phyloP scores from a whole-genome alignment of 2,329 filamentous ascomycete species.

The Ceratocystis huliohia region DNA sequence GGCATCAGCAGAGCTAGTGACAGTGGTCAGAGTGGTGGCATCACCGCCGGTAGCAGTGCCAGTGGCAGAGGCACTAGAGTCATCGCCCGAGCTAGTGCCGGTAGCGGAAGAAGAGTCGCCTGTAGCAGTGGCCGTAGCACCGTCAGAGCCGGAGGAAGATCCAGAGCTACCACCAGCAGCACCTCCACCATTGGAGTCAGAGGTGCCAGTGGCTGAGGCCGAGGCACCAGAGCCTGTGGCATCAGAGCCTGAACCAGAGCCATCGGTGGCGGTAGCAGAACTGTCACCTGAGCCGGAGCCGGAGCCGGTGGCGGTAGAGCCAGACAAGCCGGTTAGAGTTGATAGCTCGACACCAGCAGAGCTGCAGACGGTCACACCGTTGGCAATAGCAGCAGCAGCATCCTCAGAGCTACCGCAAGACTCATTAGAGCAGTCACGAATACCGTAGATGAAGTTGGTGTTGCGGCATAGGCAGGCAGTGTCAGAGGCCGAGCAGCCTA shows the following conservation, averaged over 20 bases:
- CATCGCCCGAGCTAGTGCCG: not conserved
- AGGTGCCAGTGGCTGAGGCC: constrained; percentile 15
- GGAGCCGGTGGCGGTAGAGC: constrained; percentile 22
- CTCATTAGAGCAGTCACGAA: constrained; percentile 39
- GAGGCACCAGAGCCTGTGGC: constrained; percentile 14
- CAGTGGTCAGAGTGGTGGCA: constrained; percentile 23
- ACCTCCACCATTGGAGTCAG: constrained; percentile 1
- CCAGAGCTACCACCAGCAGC: constrained; percentile 6
- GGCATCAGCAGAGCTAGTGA: constrained; percentile 23
- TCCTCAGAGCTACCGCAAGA: constrained; percentile 30
- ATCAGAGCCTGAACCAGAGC: constrained; percentile 18
- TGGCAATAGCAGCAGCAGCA: constrained; percentile 30
- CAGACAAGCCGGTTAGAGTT: constrained; percentile 22
- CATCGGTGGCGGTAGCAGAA: constrained; percentile 6
- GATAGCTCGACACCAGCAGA: constrained; percentile 14
- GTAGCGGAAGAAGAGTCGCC: not conserved
- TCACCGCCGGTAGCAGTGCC: constrained; percentile 11
- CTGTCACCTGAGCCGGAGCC: constrained; percentile 16
- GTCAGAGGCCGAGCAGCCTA: constrained; percentile 35
- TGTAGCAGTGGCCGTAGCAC: not conserved
- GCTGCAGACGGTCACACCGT: constrained; percentile 32
- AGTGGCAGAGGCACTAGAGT: constrained; percentile 19
- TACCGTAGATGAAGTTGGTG: constrained; percentile 36
- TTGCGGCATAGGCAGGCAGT: constrained; percentile 37
- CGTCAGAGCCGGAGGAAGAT: constrained; percentile 11